Evolutionary conservation across 208 protist genomes (phyloP), one percentile per base, ranked within the genome.

Genomic region (Acanthamoeba comandoni): DNA sequence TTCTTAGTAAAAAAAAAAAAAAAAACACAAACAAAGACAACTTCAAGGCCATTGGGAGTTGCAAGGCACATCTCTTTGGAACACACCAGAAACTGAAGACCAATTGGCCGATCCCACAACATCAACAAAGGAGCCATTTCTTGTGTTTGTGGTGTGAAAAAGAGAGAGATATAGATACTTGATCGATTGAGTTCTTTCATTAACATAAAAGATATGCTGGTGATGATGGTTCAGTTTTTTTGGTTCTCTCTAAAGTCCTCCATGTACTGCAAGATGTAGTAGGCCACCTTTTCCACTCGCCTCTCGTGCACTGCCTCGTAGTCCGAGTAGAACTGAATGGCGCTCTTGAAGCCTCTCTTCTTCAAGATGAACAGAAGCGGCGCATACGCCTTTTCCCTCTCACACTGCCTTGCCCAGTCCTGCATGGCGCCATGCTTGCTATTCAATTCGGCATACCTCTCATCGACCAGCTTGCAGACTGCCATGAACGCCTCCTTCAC

Each of bases 221-320:
- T n/a, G n/a, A n/a, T n/a, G n/a, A n/a, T n/a, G n/a, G n/a, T n/a
- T n/a, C n/a, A n/a, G n/a, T 60, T 60, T 17, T n/a, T 60, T 73
- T 73, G 65, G 4, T 73, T 26, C 7, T 55, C 12, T 24, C 4
- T n/a, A n/a, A n/a, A 48, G 53, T 85, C 75, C 53, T 64, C 15
- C 52, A 85, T 85, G 75, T 85, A 85, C 15, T 85, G 31, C 11
- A 85, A 55, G 24, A 85, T 85, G 53, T 85, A 85, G 75, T 85
- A 85, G 19, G 75, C 58, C 52, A 85, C 75, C 75, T 85, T 85
- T 9, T 85, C 75, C 19, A 85, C 75, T 17, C 75, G 75, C 9
- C 13, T n/a, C 52, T 85, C 75, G 53, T 85, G 75, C 75, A 85
- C 65, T 29, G 53, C 65, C 75, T 85, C 75, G 29, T 85, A 85